Conservation (phyloP, 2,329 filamentous ascomycete species). For the Trichoderma koningiopsis region DNA sequence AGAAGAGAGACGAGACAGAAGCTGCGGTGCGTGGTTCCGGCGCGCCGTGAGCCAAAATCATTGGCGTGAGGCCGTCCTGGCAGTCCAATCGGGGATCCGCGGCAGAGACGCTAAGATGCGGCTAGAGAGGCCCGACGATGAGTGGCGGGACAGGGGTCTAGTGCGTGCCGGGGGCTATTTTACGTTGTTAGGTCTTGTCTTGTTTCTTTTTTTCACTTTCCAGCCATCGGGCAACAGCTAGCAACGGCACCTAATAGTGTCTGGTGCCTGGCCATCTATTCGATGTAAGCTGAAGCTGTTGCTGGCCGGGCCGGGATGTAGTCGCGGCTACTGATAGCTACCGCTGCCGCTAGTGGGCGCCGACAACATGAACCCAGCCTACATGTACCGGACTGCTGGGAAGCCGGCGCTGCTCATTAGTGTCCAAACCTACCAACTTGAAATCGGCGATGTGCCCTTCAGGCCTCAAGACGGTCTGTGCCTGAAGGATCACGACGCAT, state of each 20-base stretch:
- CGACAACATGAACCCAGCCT: neutral
- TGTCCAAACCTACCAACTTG: neutral
- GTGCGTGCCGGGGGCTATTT: neutral
- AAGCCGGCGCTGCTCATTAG: neutral
- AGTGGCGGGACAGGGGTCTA: constrained; percentile 9
- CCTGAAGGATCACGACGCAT: neutral
- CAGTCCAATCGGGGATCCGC: constrained; percentile 16
- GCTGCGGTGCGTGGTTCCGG: neutral
- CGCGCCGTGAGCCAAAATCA: neutral
- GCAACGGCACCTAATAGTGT: neutral
- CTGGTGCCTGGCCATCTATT: too few relatives aligned
- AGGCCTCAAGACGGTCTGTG: neutral
- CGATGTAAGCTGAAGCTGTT: neutral
- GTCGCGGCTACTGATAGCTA: neutral
- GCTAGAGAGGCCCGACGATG: constrained; percentile 2
- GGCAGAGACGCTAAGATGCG: constrained; percentile 1
- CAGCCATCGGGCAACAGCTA: constrained; percentile 1
- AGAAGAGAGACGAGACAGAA: neutral
- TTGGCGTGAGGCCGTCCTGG: neutral
- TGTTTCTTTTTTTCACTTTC: neutral
- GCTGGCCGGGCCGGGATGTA: neutral
- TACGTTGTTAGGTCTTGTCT: neutral
- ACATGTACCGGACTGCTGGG: neutral
- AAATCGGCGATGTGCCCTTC: neutral
- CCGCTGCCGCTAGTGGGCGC: neutral